These are phyloP conservation scores for Scheffersomyces quercinus DNA, from an alignment of 1,139 yeast genomes.

Conservation along the genomic window DNA sequence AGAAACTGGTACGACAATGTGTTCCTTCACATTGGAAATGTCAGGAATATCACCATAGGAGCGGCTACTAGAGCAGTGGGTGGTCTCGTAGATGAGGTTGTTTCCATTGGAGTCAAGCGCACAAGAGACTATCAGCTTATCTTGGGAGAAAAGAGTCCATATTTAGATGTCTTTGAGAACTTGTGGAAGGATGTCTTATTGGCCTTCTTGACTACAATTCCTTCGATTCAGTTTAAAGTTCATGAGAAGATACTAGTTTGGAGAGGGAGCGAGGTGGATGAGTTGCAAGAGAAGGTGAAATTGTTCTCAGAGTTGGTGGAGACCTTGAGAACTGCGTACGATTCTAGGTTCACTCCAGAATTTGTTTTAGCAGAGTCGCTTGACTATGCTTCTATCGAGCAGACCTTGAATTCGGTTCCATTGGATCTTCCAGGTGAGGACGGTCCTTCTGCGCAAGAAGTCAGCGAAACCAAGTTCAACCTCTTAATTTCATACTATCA, in stretches of 20 bases:
- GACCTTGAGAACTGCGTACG: conserved; percentile 2
- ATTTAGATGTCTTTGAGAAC: conserved; percentile 13
- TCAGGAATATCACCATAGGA: conserved; percentile 5
- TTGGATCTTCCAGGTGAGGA: neutral
- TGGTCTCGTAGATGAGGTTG: conserved; percentile 13
- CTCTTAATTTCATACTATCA: conserved; percentile 12
- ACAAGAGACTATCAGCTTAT: conserved; percentile 27
- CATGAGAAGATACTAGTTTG: conserved; percentile 16
- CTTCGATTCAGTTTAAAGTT: conserved; percentile 17
- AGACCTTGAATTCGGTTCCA: neutral
- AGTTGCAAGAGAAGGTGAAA: conserved; percentile 12
- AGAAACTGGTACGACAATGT: neutral
- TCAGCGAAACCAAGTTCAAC: conserved; percentile 11
- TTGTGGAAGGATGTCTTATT: conserved; percentile 25
- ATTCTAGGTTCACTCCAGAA: conserved; percentile 3
- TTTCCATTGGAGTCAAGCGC: conserved; percentile 19
- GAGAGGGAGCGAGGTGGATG: conserved; percentile 21
- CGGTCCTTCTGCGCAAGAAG: neutral
- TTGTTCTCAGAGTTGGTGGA: conserved; percentile 7
- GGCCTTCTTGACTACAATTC: conserved; percentile 19
- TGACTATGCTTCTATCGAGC: neutral
- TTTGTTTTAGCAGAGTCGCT: neutral
- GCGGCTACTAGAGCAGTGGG: conserved; percentile 4
- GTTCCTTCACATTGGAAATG: neutral
- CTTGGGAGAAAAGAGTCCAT: conserved; percentile 10